A percentile compares a stretch with the other conserved stretches of the same genome.
Conservation (phyloP, 1,139 yeast genomes). For the Geotrichum candidum region DNA sequence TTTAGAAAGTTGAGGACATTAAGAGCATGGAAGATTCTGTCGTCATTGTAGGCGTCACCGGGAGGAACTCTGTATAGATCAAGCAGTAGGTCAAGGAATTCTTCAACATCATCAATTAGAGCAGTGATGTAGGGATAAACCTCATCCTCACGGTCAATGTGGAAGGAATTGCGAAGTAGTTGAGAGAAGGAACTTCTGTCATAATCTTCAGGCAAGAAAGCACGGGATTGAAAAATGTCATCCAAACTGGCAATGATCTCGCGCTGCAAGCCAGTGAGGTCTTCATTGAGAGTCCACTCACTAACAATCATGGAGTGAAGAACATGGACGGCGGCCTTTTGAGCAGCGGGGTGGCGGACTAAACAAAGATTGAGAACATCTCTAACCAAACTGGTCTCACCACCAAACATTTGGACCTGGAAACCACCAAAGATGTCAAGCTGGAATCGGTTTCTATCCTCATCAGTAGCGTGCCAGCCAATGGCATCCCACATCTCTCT, state of each 20-base stretch:
- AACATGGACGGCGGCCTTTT: constrained; percentile 58
- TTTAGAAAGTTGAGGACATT: constrained; percentile 72
- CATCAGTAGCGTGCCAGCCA: constrained; percentile 61
- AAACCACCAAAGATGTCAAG: constrained; percentile 61
- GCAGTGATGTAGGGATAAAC: constrained; percentile 49
- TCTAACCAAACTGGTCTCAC: constrained; percentile 54
- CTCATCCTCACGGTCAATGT: constrained; percentile 62
- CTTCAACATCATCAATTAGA: constrained; percentile 53
- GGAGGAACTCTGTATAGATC: constrained; percentile 71
- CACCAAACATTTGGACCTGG: constrained; percentile 61
- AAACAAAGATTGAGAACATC: constrained; percentile 64
- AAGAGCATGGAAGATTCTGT: constrained; percentile 72
- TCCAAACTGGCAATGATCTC: constrained; percentile 52
- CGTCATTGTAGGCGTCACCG: constrained; percentile 82
- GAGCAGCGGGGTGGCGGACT: constrained; percentile 61
- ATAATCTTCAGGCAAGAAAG: constrained; percentile 45
- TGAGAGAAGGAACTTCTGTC: constrained; percentile 54
- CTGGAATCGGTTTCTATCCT: constrained; percentile 57
- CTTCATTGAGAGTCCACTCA: constrained; percentile 58
- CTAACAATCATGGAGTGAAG: constrained; percentile 67
- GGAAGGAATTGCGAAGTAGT: constrained; percentile 46
- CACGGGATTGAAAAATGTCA: constrained; percentile 54
- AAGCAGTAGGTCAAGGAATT: constrained; percentile 59
- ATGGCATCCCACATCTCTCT: constrained; percentile 66
- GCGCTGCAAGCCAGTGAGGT: constrained; percentile 54